These are phyloP conservation scores for Eutrema yunnanense DNA, from an alignment of 345 rosid genomes.

Conservation along the genomic window DNA sequence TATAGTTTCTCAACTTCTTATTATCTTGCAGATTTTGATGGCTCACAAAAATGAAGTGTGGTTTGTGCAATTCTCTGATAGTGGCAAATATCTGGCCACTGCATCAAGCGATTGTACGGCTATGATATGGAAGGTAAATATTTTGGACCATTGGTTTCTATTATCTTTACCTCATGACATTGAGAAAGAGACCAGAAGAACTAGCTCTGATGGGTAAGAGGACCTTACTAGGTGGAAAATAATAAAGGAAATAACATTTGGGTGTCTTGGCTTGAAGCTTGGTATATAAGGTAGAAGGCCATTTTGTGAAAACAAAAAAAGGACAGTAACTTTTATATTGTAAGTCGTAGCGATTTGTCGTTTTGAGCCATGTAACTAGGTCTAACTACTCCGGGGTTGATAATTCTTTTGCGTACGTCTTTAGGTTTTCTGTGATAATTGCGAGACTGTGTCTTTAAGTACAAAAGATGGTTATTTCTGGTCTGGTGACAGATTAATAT, in stretches of 20 bases:
- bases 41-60: constrained; percentile 87
- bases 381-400: not conserved
- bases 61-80: constrained; percentile 85
- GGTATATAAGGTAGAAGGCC: constrained; percentile 21
- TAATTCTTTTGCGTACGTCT: not conserved
- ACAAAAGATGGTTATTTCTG: not conserved
- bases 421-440: not conserved
- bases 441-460: not conserved
- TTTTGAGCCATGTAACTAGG: not conserved
- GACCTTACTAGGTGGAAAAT: constrained; percentile 9
- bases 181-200: not conserved
- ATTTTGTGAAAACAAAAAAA: not conserved
- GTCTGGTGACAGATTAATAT: not conserved
- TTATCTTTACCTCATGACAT: not conserved
- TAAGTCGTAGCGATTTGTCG: not conserved
- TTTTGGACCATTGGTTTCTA: not conserved
- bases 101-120: constrained; percentile 91
- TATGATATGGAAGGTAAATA: constrained; percentile 82
- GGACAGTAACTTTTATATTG: not conserved
- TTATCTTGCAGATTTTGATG: constrained; percentile 59
- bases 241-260: not conserved
- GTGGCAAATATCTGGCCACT: constrained; percentile 78
- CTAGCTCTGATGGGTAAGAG: constrained; percentile 12
- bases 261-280: constrained; percentile 12
- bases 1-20: not conserved